A percentile compares a stretch with the other conserved stretches of the same genome.
phyloP scores from a whole-genome alignment of 768 basidiomycete genomes.

The Strobilomyces echinocephalus region DNA sequence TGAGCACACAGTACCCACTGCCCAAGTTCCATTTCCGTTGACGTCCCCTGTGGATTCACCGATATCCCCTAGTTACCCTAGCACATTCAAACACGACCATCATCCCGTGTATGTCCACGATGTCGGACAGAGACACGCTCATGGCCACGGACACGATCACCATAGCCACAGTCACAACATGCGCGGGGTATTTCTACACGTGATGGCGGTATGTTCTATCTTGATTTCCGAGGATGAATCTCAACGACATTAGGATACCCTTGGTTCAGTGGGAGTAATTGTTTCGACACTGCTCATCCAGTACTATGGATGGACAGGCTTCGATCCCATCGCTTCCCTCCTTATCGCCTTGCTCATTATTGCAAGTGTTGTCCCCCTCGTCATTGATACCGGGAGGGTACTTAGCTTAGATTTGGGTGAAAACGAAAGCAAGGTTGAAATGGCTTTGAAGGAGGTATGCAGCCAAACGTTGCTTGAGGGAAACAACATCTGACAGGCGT shows the following conservation, averaged over 20 bases:
- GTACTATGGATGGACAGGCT: constrained; percentile 97
- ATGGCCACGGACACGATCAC: constrained; percentile 51
- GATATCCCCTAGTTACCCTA: constrained; percentile 60
- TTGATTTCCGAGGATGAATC: background rate
- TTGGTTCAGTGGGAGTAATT: constrained; percentile 97
- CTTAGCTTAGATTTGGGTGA: constrained; percentile 82
- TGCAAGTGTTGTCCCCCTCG: constrained; percentile 91
- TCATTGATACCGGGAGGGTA: constrained; percentile 87
- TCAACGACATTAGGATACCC: constrained; percentile 61
- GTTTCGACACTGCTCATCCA: constrained; percentile 94
- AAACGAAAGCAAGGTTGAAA: constrained; percentile 48
- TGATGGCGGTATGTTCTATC: constrained; percentile 71
- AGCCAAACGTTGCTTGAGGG: background rate
- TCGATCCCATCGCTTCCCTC: constrained; percentile 95
- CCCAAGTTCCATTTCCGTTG: constrained; percentile 24
- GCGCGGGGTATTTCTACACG: constrained; percentile 97
- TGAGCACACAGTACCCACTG: constrained; percentile 17
- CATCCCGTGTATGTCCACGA: constrained; percentile 32
- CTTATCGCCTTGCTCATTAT: constrained; percentile 96
- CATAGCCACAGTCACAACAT: constrained; percentile 97
- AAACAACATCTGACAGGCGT: background rate
- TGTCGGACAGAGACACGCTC: constrained; percentile 39
- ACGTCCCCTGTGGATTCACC: constrained; percentile 42
- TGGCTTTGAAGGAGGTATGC: constrained; percentile 60
- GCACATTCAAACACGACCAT: constrained; percentile 44